Evolutionary conservation across 78 protist genomes (phyloP).

Genomic region (Tieghemostelium lacteum): DNA sequence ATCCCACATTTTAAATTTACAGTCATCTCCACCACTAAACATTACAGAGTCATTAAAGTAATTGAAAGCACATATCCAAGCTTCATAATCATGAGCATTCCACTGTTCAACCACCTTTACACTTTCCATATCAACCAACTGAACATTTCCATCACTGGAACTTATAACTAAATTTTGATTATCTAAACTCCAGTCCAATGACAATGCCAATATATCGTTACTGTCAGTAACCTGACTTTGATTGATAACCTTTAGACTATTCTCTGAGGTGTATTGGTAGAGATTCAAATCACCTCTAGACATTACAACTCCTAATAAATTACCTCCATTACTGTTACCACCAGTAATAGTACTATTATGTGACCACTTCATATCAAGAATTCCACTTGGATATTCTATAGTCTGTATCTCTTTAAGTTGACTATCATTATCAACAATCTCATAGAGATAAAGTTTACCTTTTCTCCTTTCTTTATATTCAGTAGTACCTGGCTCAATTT

Average conservation of each 20-base stretch:
- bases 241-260: not conserved
- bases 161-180: conserved; percentile 1
- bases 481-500: conserved; percentile 52
- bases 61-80: conserved; percentile 85
- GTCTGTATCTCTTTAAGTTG: not conserved
- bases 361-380: conserved; percentile 86
- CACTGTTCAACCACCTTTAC: not conserved
- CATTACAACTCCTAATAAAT: conserved; percentile 23
- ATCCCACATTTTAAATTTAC: conserved; percentile 81
- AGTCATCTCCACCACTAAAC: conserved; percentile 87
- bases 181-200: conserved; percentile 79
- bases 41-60: conserved; percentile 35
- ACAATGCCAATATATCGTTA: conserved; percentile 60
- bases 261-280: not conserved
- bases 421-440: conserved; percentile 6
- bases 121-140: not conserved
- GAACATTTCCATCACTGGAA: conserved; percentile 60
- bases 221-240: not conserved
- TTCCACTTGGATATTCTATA: conserved; percentile 62
- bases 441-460: conserved; percentile 66
- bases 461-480: conserved; percentile 64
- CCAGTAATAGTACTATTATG: not conserved
- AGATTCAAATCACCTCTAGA: conserved; percentile 56
- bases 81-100: conserved; percentile 85
- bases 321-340: not conserved